These are phyloP conservation scores for bread wheat (Triticum aestivum) DNA, from an alignment of 176 grass and related monocot species.

Conservation along the genomic window IWGSC_CS_RefSeq_v2.1 NC_057795.1:62489637-62490136, in stretches of 20 bases:
- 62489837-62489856: slow-evolving; percentile 35
- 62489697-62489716: slow-evolving; percentile 77
- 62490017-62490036: too few species aligned
- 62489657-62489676: slow-evolving; percentile 64
- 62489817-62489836: slow-evolving; percentile 96
- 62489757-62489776: slow-evolving; percentile 82
- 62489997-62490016: too few species aligned
- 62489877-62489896: slow-evolving; percentile 1
- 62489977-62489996: neutral
- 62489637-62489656: slow-evolving; percentile 79
- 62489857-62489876: neutral
- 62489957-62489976: slow-evolving; percentile 24
- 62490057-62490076: too few species aligned
- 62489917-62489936: neutral
- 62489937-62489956: slow-evolving; percentile 9
- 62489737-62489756: slow-evolving; percentile 64
- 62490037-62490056: too few species aligned
- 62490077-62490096: too few species aligned
- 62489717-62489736: slow-evolving; percentile 85
- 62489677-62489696: slow-evolving; percentile 82
- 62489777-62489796: slow-evolving; percentile 94
- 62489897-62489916: slow-evolving; percentile 2
- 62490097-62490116: too few species aligned
- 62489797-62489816: slow-evolving; percentile 93
- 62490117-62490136: too few species aligned